Percentiles rank a stretch among this genome's conserved stretches.
phyloP scores from a whole-genome alignment of 1,284 basidiomycete species.

The Cystobasidium slooffiae region DNA sequence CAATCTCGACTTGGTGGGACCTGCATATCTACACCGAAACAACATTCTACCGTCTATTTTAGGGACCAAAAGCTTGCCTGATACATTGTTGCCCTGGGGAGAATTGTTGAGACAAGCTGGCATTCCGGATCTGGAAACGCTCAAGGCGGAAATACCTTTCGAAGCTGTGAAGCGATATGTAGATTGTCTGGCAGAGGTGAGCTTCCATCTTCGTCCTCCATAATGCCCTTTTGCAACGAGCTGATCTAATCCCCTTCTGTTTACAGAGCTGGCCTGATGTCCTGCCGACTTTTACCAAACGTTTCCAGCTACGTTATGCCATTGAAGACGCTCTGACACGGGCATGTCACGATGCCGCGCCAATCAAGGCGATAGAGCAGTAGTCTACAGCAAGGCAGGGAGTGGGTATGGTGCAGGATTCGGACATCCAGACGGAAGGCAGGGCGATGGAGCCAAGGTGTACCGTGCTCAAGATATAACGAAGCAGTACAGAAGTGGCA shows the following conservation, averaged over 20 bases:
- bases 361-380: not conserved
- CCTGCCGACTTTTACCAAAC: conserved; percentile 25
- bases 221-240: not conserved
- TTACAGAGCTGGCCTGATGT: conserved; percentile 30
- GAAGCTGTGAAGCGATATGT: conserved; percentile 34
- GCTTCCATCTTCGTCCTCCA: not conserved
- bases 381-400: not conserved
- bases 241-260: not conserved
- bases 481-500: not conserved
- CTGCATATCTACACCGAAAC: conserved; percentile 1
- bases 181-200: conserved; percentile 26
- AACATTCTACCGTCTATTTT: not conserved
- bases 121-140: conserved; percentile 21
- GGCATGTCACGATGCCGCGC: not conserved
- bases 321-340: conserved; percentile 20
- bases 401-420: not conserved
- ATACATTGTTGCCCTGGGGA: conserved; percentile 6
- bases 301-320: conserved; percentile 28
- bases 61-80: conserved; percentile 2
- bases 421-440: not conserved
- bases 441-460: not conserved
- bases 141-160: conserved; percentile 29
- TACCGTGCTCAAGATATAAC: not conserved
- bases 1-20: not conserved
- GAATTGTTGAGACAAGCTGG: conserved; percentile 10